Evolutionary conservation across 148 eudicot genomes (phyloP), one percentile per base, ranked within the genome.

Genomic region (Beta vulgaris): DNA sequence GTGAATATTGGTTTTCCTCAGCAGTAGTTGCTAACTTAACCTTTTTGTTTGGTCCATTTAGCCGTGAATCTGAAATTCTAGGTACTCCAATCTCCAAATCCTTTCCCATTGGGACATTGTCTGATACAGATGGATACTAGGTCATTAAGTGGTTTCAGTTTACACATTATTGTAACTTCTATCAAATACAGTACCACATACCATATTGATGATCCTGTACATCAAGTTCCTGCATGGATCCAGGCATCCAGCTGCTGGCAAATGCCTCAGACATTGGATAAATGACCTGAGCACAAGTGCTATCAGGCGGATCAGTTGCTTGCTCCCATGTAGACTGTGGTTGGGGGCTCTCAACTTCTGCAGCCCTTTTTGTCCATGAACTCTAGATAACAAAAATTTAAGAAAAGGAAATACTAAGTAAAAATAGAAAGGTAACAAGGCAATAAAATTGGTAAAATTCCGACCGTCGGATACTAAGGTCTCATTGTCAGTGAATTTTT

Each of bases 341-440:
- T 81, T 73, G 87, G 44, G 88, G 78, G 76, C 89, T 86, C 40
- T 89, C 89, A 82, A 85, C 90, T 77, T 91, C 96, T 53, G 84
- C 82, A 51, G 91, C 89, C 73, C 80, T 85, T 82, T 89, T 89
- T 44, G 92, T 85, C 98, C 98, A 93, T 78, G 96, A 93, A 83
- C 84, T 91, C 98, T 93, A 73, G 46, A 51, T 12, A 14, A 58
- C 21, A 74, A 21, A 34, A 46, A 12, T 6, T 25, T 7, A 18
- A 57, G 7, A 42, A 19, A 26, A 25, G 36, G n/a, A 14, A 46
- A 46, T n/a, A 16, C 1, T 21, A 40, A 71, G 65, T n/a, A n/a
- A 34, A 61, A 48, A 29, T 26, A 21, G 4, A 7, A 14, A 18
- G 36, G 35, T 9, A 13, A 44, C 16, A 32, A 21, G 44, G 16